Evolutionary conservation across 257 asterid genomes (phyloP).

Genomic region (Lithospermum erythrorhizon): DNA sequence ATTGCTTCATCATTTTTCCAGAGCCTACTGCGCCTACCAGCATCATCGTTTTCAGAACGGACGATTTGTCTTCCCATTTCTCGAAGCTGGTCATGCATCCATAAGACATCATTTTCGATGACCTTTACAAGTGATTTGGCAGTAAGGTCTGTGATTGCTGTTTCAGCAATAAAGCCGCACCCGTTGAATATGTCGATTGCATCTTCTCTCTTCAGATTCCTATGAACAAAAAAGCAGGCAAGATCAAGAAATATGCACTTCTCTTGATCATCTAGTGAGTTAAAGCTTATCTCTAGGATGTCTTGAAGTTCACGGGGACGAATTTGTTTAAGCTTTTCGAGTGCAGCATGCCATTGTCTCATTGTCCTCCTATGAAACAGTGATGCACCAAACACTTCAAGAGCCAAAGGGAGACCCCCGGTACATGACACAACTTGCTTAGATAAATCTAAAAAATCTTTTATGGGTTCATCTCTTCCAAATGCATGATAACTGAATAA

Average conservation of each 20-base stretch:
- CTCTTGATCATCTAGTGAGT: conserved; percentile 21
- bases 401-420: conserved; percentile 23
- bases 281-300: conserved; percentile 21
- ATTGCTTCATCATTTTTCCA: conserved; percentile 18
- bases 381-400: conserved; percentile 24
- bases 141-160: conserved; percentile 13
- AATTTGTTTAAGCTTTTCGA: conserved; percentile 18
- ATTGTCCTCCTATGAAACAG: conserved; percentile 18
- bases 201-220: conserved; percentile 17
- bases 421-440: conserved; percentile 15
- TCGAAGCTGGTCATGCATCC: conserved; percentile 35
- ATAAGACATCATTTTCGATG: conserved; percentile 15
- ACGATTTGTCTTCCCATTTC: conserved; percentile 31
- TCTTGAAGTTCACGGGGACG: conserved; percentile 22
- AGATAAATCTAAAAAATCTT: conserved; percentile 9
- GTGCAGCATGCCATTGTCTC: conserved; percentile 19
- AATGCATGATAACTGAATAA: conserved; percentile 25
- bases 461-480: conserved; percentile 20
- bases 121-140: conserved; percentile 21
- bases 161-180: conserved; percentile 24
- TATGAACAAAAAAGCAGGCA: conserved; percentile 21
- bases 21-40: conserved; percentile 25
- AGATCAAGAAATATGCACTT: conserved; percentile 24
- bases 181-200: conserved; percentile 20
- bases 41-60: conserved; percentile 10